phyloP scores from a whole-genome alignment of 2,329 filamentous ascomycete genomes.

The Fusarium oxysporum region DNA sequence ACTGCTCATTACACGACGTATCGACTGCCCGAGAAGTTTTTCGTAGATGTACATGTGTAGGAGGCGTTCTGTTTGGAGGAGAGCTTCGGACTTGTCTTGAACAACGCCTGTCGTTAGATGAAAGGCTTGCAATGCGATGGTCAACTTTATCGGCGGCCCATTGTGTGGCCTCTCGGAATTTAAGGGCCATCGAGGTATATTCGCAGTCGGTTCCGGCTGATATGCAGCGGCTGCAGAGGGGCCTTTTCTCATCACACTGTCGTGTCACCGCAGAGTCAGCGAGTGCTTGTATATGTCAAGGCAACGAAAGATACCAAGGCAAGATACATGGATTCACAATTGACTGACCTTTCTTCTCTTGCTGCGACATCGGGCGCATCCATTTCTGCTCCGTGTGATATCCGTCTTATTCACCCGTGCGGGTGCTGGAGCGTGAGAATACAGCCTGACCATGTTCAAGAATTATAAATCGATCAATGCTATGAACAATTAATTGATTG shows the following conservation, averaged over 20 bases:
- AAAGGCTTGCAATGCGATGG: neutral
- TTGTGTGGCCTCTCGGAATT: neutral
- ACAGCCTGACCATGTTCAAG: neutral
- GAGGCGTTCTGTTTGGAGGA: neutral
- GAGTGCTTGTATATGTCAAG: neutral
- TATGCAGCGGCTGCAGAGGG: neutral
- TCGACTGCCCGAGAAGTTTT: neutral
- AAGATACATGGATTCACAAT: neutral
- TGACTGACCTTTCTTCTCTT: neutral
- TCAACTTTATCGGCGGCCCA: neutral
- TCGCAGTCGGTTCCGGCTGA: neutral
- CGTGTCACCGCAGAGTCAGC: neutral
- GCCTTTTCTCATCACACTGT: neutral
- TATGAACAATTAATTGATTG: neutral
- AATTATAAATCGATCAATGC: neutral
- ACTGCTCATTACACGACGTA: neutral
- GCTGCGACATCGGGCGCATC: neutral
- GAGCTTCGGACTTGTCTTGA: neutral
- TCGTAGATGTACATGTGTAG: neutral
- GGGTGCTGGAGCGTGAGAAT: neutral
- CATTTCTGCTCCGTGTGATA: neutral
- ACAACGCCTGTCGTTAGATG: neutral
- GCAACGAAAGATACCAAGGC: too few species aligned
- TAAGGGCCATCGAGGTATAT: neutral
- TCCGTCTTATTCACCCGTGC: neutral